Evolutionary conservation across 345 rosid genomes (phyloP), one percentile per base, ranked within the genome.

Genomic region (Populus pruinosa): DNA sequence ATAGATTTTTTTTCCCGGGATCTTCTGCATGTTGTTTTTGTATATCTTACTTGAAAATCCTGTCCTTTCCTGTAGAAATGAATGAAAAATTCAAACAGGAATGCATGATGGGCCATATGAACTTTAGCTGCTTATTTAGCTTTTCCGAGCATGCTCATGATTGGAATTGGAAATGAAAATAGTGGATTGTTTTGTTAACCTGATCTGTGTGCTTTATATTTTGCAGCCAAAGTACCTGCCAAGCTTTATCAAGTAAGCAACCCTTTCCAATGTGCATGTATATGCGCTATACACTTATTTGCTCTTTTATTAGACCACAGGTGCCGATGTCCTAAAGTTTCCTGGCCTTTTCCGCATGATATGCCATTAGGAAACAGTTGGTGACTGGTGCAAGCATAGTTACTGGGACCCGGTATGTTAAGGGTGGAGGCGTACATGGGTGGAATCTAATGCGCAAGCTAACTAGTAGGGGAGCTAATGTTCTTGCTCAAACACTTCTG

Each of bases 361-460:
- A 23, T 80, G 50, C 71, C 71, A 59, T 73, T 73, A 96, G 97
- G 93, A 96, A 92, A 85, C 99, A 94, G 76, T 65, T 78, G 78
- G 99, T 90, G 83, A 96, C 97, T 23, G 88, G 91, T 82, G 99
- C 99, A 56, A 88, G 91, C 77, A 92, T 96, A 78, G 97, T 96
- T 44, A 96, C 97, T 1, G 98, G 99, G 71, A 96, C 99, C 76
- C 87, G 98, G 18, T 96, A 96, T 72, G 91, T 91, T 76, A 88
- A 83, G 82, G 97, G 90, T 21, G 99, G 98, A 36, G 97, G 97
- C 59, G 97, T 96, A 35, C 97, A 94, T 75, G 97, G 99, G 63
- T 96, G 99, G 99, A 94, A 90, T 84, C 94, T 96, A 70, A 90
- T 94, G 97, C 92, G 98, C 78, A 96, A 96, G 81, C 89, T 96